Base-by-base conservation (phyloP, 2,329 filamentous ascomycete genomes). In the Pestalotiopsis sp. region DNA sequence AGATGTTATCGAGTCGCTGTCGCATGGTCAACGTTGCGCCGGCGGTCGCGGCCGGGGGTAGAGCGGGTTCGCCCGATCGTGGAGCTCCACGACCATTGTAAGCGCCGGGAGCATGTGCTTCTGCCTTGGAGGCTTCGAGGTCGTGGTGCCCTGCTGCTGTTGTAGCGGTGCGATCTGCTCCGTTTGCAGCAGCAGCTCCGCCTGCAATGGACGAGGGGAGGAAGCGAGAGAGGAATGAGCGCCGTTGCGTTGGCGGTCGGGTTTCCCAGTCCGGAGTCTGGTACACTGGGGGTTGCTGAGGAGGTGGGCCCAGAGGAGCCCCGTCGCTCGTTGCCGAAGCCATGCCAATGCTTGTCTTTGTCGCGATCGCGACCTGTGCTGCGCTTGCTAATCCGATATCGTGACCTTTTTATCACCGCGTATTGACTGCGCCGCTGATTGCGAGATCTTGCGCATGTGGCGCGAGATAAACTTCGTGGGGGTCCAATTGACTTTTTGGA, bases 241-340 rank as follows among this genome's bases (percentile, higher is more conserved):
- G 64, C 25, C 68, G 66, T 14, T n/a, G 56, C n/a, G 68, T 57
- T 5, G 36, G 59, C 25, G 68, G 52, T 4, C 61, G 69, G 2
- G 69, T 68, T 49, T 71, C 70, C 70, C 70, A 71, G 17, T 70
- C 70, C 20, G 70, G 70, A 7, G 70, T 71, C 49, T 71, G 68
- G 40, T 71, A 75, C 14, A 73, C 62, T 6, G 72, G 70, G 23
- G 38, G 38, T n/a, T 52, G 45, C 25, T 62, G 59, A 36, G 25
- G 25, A 17, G 59, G n/a, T 36, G 25, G 25, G 31, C n/a, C 57
- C 23, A 27, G 57, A 27, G 25, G 57, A 6, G 57, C 57, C 27
- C 23, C 57, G 23, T 59, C 57, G 27, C 27, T 23, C 11, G 9
- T 14, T 13, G 27, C 27, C 25, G 57, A 27, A 36, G 57, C 57